These are phyloP conservation scores for Neonothopanus nambi DNA, from an alignment of 1,284 basidiomycete genomes.

Conservation along the genomic window DNA sequence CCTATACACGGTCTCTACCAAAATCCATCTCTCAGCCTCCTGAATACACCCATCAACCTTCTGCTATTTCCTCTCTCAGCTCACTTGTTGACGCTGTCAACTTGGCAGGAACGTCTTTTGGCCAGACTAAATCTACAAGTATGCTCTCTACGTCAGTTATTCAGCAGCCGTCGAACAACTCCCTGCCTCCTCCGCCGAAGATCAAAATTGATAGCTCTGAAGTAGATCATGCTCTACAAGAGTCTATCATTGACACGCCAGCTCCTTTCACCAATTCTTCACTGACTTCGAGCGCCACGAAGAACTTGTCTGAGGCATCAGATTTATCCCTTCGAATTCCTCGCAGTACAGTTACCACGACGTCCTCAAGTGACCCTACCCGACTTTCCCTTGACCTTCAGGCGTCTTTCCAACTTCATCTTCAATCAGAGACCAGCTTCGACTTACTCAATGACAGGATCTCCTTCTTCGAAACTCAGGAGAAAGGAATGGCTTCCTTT, in stretches of 20 bases:
- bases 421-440: constrained; percentile 58
- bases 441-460: constrained; percentile 65
- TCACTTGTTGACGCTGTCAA: constrained; percentile 17
- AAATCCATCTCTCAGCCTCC: constrained; percentile 16
- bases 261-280: constrained; percentile 9
- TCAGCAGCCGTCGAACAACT: neutral
- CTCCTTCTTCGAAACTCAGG: constrained; percentile 46
- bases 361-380: constrained; percentile 34
- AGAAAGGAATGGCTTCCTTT: constrained; percentile 33
- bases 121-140: neutral
- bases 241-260: constrained; percentile 7
- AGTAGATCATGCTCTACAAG: neutral
- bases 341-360: constrained; percentile 24
- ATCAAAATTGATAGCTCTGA: constrained; percentile 11
- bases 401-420: constrained; percentile 55
- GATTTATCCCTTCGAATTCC: constrained; percentile 22
- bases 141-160: neutral
- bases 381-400: constrained; percentile 59
- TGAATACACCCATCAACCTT: constrained; percentile 12
- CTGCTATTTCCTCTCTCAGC: constrained; percentile 10
- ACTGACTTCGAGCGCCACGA: constrained; percentile 6
- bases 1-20: constrained; percentile 24
- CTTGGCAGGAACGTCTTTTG: constrained; percentile 16
- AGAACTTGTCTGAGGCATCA: constrained; percentile 20
- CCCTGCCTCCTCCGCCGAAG: constrained; percentile 2